Base-by-base conservation (phyloP, 768 basidiomycete genomes). In the Trametes cinnabarina region DNA sequence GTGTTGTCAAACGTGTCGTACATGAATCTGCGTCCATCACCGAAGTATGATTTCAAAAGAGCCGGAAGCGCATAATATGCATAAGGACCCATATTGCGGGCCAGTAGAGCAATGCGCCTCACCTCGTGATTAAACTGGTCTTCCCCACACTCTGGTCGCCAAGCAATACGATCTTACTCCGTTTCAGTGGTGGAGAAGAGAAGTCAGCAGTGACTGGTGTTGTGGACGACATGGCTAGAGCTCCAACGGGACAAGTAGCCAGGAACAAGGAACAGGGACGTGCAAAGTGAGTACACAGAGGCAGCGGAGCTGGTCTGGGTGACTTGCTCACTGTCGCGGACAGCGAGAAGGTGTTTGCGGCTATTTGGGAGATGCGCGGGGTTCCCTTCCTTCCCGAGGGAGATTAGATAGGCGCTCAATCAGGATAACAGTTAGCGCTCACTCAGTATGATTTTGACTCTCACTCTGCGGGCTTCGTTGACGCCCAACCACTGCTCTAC, bases 1-100 rank as follows among this genome's bases (percentile, higher is more conserved):
- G 96, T 98, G 74, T 98, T 98, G 80, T 99, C 97, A 73, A 99
- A 99, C 0, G 97, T 98, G 76, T 99, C 97, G 72, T 99, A 99
- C 97, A 98, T 95, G 72, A 92, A 91, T 76, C 92, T 95, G 64
- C 25, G 39, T 23, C n/a, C n/a, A n/a, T n/a, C n/a, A n/a, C n/a
- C n/a, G n/a, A n/a, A n/a, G n/a, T n/a, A n/a, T n/a, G n/a, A n/a
- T n/a, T n/a, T n/a, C n/a, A n/a, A n/a, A n/a, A n/a, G n/a, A n/a
- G n/a, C n/a, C n/a, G n/a, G n/a, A n/a, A n/a, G n/a, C n/a, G n/a
- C n/a, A n/a, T n/a, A n/a, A n/a, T n/a, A n/a, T n/a, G n/a, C n/a
- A n/a, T n/a, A n/a, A n/a, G n/a, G n/a, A n/a, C n/a, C n/a, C n/a
- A n/a, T n/a, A n/a, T n/a, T n/a, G n/a, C n/a, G 44, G 44, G 12